Evolutionary conservation across 2,329 filamentous ascomycete species (phyloP), one percentile per base, ranked within the genome.

Genomic region (Penicillium italicum): DNA sequence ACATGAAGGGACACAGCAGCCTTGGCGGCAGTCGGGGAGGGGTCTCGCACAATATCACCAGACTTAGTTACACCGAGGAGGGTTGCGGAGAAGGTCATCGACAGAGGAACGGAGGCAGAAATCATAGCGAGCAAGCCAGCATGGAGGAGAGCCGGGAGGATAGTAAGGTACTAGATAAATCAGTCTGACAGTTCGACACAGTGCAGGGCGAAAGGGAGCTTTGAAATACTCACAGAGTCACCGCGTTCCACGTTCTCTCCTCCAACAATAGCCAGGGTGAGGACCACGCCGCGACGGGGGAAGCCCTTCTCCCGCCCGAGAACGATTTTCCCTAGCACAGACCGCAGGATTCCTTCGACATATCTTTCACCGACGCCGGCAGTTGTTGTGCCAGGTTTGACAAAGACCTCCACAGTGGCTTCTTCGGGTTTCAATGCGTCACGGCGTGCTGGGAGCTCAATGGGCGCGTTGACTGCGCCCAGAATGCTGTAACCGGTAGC

Each of bases 371-470:
- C 83, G 18, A 88, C 88, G 86, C 91, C 88, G 78, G 89, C 91
- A 43, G 94, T 86, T 16, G 92, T 92, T 61, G 88, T 86, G 34
- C 89, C 87, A 46, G 93, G 93, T 72, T 94, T 85, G 62, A 99
- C 84, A 70, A 93, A 86, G 55, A 99, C 90, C 74, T 97, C 94
- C 62, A 99, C 80, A 47, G 88, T 85, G 28, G 93, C 91, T 77
- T 97, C 91, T 74, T 96, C 92, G 8, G 94, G 89, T 63, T 94
- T 85, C 73, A 97, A 91, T 24, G 73, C 69, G 70, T 99, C 93
- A 66, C 90, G 85, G 67, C 92, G 85, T 65, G 86, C 73, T 14
- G 74, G 85, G 16, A 93, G 90, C 77, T 99, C 94, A 63, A 97
- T 85, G 16, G 94, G 94, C 0, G 93, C 94, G 74, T 96, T 97